Base-by-base conservation (phyloP, 75 land plant species). In the Isoetes taiwanensis region DNA sequence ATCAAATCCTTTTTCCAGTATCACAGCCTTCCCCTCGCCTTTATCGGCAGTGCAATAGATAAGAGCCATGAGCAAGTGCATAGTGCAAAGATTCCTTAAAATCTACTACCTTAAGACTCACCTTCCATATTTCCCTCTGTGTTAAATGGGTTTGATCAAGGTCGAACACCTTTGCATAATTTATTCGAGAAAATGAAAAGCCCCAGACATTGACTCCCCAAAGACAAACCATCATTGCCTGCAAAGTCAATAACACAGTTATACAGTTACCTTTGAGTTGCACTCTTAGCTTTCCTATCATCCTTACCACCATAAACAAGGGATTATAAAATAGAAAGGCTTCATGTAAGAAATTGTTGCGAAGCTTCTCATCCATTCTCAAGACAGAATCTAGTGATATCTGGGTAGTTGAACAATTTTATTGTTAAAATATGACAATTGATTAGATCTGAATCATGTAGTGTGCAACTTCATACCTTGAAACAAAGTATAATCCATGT, bases 251-350 rank as follows among this genome's bases (percentile, higher is more conserved):
- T 12, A 23, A 41, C 2, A 65, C 5, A 17, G 29, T 29, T 4
- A 20, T 26, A 0, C 5, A 31, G 26, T 34, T 21, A 26, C 21
- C 27, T 32, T 58, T 12, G 11, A 29, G 39, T 12, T 54, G 3
- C 25, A 24, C 23, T 54, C 28, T 26, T 48, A 6, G 25, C 27
- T 2, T 21, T 59, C n/a, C n/a, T n/a, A n/a, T n/a, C n/a, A n/a
- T 33, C 70, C 90, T 75, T 5, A 94, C 99, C 81, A 80, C 71
- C 58, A 94, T 81, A 43, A 94, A 72, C 41, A 94, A 73, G 56
- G 99, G 99, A 70, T 94, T 94, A 58, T 82, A 94, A 52, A 84
- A 94, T 54, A 94, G 62, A 72, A 84, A 94, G 8, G 85, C 96
- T 72, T 88, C 96, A 54, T 84, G 78, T 16, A 94, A 74, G 65